Evolutionary conservation across 2,329 filamentous ascomycete species (phyloP).

Genomic region (Acrocalymma vagum): DNA sequence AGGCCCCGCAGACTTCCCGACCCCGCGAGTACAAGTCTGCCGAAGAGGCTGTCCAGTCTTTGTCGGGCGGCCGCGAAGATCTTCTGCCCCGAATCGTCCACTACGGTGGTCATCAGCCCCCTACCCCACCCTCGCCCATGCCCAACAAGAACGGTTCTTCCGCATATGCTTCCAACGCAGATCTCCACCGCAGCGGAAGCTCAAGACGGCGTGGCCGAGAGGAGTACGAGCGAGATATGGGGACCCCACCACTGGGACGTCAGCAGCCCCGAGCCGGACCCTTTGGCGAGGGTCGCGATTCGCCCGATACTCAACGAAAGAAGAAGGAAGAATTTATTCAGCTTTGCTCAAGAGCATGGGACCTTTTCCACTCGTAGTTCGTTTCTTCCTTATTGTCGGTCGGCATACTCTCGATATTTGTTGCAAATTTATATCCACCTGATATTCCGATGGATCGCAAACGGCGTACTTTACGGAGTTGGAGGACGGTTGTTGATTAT

Average conservation of each 20-base stretch:
- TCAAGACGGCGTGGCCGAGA: slow-evolving; percentile 80
- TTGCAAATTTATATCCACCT: too few relatives aligned
- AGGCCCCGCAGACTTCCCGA: slow-evolving; percentile 64
- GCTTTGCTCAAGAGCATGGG: slow-evolving; percentile 91
- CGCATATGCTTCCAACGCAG: slow-evolving; percentile 36
- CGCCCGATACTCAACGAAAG: slow-evolving; percentile 79
- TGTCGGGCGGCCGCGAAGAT: slow-evolving; percentile 91
- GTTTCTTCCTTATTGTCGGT: too few relatives aligned
- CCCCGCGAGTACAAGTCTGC: slow-evolving; percentile 92
- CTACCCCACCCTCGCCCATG: slow-evolving; percentile 85
- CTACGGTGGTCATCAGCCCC: slow-evolving; percentile 92
- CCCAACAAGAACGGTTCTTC: slow-evolving; percentile 52
- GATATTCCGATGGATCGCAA: too few relatives aligned
- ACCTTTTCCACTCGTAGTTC: slow-evolving; percentile 86
- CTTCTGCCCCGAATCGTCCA: slow-evolving; percentile 92
- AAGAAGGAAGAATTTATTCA: slow-evolving; percentile 94
- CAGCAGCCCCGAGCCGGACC: slow-evolving; percentile 63
- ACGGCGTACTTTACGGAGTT: too few relatives aligned
- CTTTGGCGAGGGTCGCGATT: slow-evolving; percentile 83
- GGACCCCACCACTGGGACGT: slow-evolving; percentile 82
- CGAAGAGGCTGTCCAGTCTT: slow-evolving; percentile 90
- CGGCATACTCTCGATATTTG: too few relatives aligned
- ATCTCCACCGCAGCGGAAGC: slow-evolving; percentile 62
- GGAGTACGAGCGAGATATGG: slow-evolving; percentile 90
- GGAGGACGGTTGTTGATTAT: too few relatives aligned